These are phyloP conservation scores for Pisolithus thermaeus DNA, from an alignment of 1,284 basidiomycete species.

Conservation along the genomic window DNA sequence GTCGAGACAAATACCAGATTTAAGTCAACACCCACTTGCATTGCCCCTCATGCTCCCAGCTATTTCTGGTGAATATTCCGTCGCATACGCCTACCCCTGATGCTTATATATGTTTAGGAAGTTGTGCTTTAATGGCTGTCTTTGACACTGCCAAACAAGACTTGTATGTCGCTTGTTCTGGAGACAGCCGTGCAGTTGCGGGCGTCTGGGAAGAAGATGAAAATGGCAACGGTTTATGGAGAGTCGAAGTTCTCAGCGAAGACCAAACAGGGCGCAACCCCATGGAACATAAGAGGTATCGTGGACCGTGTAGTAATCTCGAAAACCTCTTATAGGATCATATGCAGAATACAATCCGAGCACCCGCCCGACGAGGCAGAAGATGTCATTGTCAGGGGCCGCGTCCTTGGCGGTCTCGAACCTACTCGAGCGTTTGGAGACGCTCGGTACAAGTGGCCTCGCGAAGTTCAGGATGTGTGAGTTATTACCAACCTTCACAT, in stretches of 20 bases:
- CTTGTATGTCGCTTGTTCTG: conserved; percentile 87
- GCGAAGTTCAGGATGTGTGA: conserved; percentile 68
- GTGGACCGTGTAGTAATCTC: background rate
- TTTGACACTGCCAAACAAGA: conserved; percentile 79
- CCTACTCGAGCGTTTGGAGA: conserved; percentile 95
- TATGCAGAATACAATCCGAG: conserved; percentile 74
- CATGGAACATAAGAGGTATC: conserved; percentile 69
- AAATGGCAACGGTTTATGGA: conserved; percentile 66
- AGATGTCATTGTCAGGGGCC: conserved; percentile 80
- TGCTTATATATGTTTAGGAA: conserved; percentile 45
- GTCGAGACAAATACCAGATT: conserved; percentile 53
- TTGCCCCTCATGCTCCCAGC: conserved; percentile 74
- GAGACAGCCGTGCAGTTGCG: conserved; percentile 94
- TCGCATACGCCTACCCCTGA: background rate
- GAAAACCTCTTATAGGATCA: conserved; percentile 6
- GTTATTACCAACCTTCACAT: conserved; percentile 19
- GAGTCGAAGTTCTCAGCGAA: conserved; percentile 86
- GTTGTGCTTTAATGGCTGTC: conserved; percentile 82
- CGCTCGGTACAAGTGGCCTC: conserved; percentile 88
- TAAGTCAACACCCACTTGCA: conserved; percentile 66
- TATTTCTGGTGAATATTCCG: conserved; percentile 47
- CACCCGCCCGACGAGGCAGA: conserved; percentile 81
- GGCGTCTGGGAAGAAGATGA: conserved; percentile 77
- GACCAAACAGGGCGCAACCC: conserved; percentile 95
- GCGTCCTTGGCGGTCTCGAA: conserved; percentile 90